phyloP scores from a whole-genome alignment of 2,329 filamentous ascomycete genomes.

The Neonectria faginata region DNA sequence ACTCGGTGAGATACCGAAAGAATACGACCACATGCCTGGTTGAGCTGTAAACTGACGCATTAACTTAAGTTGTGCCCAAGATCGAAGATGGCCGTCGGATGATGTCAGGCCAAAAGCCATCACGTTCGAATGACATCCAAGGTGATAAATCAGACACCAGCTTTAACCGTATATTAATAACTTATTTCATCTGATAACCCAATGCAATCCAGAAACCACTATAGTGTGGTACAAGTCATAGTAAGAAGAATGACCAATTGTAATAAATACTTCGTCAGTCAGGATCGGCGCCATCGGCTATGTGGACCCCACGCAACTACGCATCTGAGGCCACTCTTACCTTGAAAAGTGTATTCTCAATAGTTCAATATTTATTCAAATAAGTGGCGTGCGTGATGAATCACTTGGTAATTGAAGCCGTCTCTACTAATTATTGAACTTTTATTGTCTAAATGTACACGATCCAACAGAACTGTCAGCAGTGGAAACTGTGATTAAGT shows the following conservation, averaged over 20 bases:
- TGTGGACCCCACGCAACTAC: not conserved
- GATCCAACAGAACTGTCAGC: too few species aligned
- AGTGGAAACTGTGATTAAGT: too few species aligned
- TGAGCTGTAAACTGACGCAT: not conserved
- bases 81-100: not conserved
- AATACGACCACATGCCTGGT: not conserved
- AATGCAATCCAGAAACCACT: not conserved
- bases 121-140: not conserved
- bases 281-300: not conserved
- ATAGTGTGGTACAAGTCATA: not conserved
- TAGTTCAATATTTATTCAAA: too few species aligned
- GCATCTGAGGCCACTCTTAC: too few species aligned
- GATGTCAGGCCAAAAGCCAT: not conserved
- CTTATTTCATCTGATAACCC: not conserved
- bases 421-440: too few species aligned
- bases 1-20: not conserved
- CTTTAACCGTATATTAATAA: not conserved
- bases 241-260: not conserved
- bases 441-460: too few species aligned
- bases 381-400: too few species aligned
- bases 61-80: not conserved
- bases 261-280: not conserved
- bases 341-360: not conserved
- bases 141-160: not conserved
- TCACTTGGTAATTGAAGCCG: too few species aligned